Base-by-base conservation (phyloP, 129 eudicot genomes). In the Ambrosia trifida region DNA sequence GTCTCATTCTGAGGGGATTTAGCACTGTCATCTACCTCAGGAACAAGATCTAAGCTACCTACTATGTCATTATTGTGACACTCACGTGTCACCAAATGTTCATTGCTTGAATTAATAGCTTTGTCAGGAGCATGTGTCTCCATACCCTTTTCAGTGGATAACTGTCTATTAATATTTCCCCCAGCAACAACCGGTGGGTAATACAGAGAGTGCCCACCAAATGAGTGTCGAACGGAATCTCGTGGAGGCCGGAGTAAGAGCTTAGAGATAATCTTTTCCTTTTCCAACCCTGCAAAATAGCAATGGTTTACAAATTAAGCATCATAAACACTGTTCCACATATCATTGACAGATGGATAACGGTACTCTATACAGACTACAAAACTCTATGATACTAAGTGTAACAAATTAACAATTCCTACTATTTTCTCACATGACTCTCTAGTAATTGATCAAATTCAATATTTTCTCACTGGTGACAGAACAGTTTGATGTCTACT, bases 201-300 rank as follows among this genome's bases (percentile, higher is more conserved):
- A 57, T 77, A 80, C 38, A 71, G 67, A 43, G 83, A 79, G 75
- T 20, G 72, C 6, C 54, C 62, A 77, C 83, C 79, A 45, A 63
- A 63, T 58, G 89, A 58, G 67, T 76, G 78, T 60, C 85, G 80
- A 64, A 76, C 62, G 7, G 65, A 38, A 38, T 74, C 79, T 66
- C 71, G 83, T 28, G 89, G 81, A 66, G 72, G 78, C 30, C 73
- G 95, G 76, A 78, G 75, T 45, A 89, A 80, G 64, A 87, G 82
- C 72, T 85, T 84, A 14, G 90, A 83, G 35, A 89, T 89, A 75
- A 89, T 81, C 63, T 85, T 85, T 80, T 87, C 96, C 65, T 85
- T 87, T 68, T 83, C 84, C 79, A 86, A 54, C 75, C 72, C 98
- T 92, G 96, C 68, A 83, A 73, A 68, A 59, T 7, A 61, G 38